A percentile compares a stretch with the other conserved stretches of the same genome.
phyloP scores from a whole-genome alignment of 2,329 filamentous ascomycete species.

The Leptosphaerulina australis region DNA sequence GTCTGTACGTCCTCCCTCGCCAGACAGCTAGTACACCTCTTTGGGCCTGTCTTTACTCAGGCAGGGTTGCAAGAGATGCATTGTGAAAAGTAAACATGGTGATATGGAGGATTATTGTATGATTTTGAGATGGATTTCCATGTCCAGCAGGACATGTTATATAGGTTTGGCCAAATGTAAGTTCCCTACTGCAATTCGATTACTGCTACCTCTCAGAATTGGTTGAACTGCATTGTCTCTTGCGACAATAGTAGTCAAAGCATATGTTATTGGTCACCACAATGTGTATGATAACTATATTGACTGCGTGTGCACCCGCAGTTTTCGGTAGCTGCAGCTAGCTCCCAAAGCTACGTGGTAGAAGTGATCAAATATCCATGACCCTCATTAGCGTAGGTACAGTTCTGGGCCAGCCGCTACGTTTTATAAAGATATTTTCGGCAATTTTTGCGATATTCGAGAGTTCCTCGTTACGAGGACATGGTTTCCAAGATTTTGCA shows the following conservation, averaged over 20 bases:
- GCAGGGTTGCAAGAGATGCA: slow-evolving; percentile 6
- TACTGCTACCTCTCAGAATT: neutral
- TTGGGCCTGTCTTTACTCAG: neutral
- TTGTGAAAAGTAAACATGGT: neutral
- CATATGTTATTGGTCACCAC: neutral
- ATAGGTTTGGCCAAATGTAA: neutral
- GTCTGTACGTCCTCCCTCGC: slow-evolving; percentile 6
- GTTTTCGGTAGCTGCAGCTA: neutral
- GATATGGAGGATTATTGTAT: neutral
- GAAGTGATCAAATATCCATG: neutral
- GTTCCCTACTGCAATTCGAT: neutral
- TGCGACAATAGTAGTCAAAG: neutral
- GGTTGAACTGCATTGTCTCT: neutral
- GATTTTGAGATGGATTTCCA: too few species aligned
- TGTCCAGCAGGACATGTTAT: too few species aligned
- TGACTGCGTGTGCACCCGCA: neutral
- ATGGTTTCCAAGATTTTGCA: neutral
- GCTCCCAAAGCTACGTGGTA: neutral
- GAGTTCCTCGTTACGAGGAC: neutral
- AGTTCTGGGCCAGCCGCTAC: neutral
- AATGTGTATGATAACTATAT: neutral
- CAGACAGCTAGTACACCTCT: neutral
- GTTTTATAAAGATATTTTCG: slow-evolving; percentile 3
- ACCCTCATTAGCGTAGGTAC: neutral
- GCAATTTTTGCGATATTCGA: neutral